Base-by-base conservation (phyloP, 257 asterid species). In the Mentha longifolia region DNA sequence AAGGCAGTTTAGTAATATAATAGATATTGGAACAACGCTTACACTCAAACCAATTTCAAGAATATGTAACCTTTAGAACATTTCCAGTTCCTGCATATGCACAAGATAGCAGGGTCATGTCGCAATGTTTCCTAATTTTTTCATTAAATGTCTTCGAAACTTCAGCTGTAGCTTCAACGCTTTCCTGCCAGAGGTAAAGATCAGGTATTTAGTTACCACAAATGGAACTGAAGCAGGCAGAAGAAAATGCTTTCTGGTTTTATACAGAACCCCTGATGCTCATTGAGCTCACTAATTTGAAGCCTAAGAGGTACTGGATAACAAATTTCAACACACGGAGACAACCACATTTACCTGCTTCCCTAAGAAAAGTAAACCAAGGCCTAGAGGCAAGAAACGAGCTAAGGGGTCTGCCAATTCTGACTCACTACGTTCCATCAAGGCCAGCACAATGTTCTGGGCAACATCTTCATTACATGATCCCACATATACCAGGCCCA, bases 1-100 rank as follows among this genome's bases (percentile, higher is more conserved):
- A 60, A 81, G 55, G 67, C 17, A 77, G 37, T 43, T 66, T 60
- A 77, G 82, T 59, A 74, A 39, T 58, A 22, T 22, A 28, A 63
- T 30, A 35, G 65, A 43, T 14, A 28, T 65, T 56, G 7, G 30
- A 17, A 39, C 67, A 8, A 60, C 14, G 43, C 22, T 60, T 22
- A 61, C 8, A 14, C 33, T 45, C 54, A 58, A 43, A 12, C 20
- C 46, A 75, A 58, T 14, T 31, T 9, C 55, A 37, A 10, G 46
- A 52, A 69, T 30, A 73, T 59, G 49, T 57, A 68, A 93, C 99
- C 98, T 95, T 92, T 35, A 92, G 88, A 59, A 95, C 99, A 75
- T 95, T 89, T 68, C 99, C 97, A 0, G 98, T 95, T 74, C 99
- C 99, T 2, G 97, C 99, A 81, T 91, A 95, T 8, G 98, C 99